Percentiles rank a stretch among this genome's conserved stretches.
phyloP scores from a whole-genome alignment of 2,329 filamentous ascomycete species.

The Apiospora saccharicola region DNA sequence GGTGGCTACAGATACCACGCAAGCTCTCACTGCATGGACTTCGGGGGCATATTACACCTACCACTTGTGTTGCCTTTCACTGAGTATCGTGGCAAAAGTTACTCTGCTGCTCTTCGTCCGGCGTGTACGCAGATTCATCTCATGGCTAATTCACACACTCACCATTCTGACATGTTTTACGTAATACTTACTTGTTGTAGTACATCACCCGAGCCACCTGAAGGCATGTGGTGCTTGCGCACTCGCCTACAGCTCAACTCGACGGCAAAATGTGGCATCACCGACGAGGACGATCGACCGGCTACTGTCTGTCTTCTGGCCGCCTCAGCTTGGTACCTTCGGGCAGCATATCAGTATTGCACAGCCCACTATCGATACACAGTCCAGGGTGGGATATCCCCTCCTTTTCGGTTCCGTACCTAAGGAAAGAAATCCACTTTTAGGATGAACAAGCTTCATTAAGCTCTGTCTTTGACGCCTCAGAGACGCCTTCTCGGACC shows the following conservation, averaged over 20 bases:
- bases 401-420: background rate
- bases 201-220: background rate
- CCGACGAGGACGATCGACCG: background rate
- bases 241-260: too few relatives aligned
- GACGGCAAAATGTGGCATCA: background rate
- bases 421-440: background rate
- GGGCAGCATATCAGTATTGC: background rate
- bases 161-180: background rate
- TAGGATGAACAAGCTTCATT: background rate
- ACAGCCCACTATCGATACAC: background rate
- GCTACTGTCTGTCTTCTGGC: background rate
- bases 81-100: background rate
- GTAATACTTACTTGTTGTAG: background rate
- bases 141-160: background rate
- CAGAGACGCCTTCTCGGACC: background rate
- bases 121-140: background rate
- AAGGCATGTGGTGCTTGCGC: background rate
- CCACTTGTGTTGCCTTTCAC: background rate
- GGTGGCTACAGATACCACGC: background rate
- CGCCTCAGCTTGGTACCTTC: background rate
- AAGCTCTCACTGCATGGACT: background rate
- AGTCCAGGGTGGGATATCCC: background rate
- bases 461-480: background rate
- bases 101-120: background rate
- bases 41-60: background rate